These are phyloP conservation scores for Apiospora koreana DNA, from an alignment of 2,329 filamentous ascomycete genomes.

Conservation along the genomic window DNA sequence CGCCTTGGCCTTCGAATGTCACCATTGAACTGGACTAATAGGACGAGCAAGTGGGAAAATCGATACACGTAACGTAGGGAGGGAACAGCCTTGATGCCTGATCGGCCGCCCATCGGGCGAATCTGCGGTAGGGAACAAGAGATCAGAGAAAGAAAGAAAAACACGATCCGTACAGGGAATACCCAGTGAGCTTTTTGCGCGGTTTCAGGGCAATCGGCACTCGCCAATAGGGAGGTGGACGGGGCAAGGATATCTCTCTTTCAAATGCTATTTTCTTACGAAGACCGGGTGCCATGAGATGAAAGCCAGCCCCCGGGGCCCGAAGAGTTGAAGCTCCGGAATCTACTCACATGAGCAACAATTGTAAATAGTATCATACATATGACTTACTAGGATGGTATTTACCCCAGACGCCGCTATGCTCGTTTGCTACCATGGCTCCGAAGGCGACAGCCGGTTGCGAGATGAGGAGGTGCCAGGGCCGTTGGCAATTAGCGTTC, in stretches of 20 bases:
- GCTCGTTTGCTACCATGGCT: neutral
- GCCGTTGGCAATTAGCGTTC: neutral
- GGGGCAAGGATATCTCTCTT: neutral
- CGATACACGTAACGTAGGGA: neutral
- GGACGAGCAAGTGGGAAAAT: neutral
- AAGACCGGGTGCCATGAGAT: neutral
- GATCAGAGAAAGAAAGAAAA: neutral
- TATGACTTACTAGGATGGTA: neutral
- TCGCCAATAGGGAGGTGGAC: neutral
- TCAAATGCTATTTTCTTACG: neutral
- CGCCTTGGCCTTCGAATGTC: neutral
- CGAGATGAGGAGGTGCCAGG: neutral
- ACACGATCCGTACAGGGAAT: neutral
- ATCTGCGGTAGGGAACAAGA: neutral
- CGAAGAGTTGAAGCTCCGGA: neutral
- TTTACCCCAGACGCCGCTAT: neutral
- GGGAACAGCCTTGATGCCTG: neutral
- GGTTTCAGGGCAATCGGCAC: neutral
- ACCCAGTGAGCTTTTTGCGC: neutral
- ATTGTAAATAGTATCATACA: neutral
- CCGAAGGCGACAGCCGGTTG: neutral
- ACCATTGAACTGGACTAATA: neutral
- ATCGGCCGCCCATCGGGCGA: neutral
- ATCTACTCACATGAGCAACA: neutral
- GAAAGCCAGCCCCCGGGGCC: neutral